These are phyloP conservation scores for Aspergillus proliferans DNA, from an alignment of 2,329 filamentous ascomycete genomes.

Conservation along the genomic window DNA sequence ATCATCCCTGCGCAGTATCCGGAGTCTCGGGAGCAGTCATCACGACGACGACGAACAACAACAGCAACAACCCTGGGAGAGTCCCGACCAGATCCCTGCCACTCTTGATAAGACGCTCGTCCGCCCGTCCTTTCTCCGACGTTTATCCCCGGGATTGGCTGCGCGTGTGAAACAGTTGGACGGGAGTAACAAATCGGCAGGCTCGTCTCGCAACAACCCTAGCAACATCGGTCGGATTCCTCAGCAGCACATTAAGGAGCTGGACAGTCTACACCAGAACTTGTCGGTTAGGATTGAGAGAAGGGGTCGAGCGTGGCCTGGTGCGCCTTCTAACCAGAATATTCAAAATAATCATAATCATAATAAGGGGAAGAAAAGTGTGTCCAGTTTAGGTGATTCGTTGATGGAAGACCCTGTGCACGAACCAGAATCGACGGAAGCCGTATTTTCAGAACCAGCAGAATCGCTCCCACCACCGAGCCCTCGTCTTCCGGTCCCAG, in stretches of 20 bases:
- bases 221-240: slow-evolving; percentile 35
- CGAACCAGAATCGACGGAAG: slow-evolving; percentile 1
- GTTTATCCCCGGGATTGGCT: slow-evolving; percentile 37
- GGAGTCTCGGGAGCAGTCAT: slow-evolving; percentile 28
- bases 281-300: slow-evolving; percentile 34
- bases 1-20: slow-evolving; percentile 30
- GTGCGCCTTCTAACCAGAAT: slow-evolving; percentile 5
- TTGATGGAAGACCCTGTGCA: slow-evolving; percentile 5
- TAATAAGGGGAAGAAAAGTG: slow-evolving; percentile 11
- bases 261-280: slow-evolving; percentile 34
- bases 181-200: slow-evolving; percentile 24
- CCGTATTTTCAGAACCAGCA: neutral
- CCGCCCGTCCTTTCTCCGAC: slow-evolving; percentile 34
- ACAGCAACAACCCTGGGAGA: slow-evolving; percentile 5
- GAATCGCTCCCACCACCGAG: neutral
- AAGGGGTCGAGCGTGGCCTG: slow-evolving; percentile 31
- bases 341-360: slow-evolving; percentile 14
- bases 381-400: slow-evolving; percentile 17
- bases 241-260: slow-evolving; percentile 34
- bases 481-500: neutral
- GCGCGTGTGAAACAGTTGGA: slow-evolving; percentile 39
- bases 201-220: slow-evolving; percentile 14
- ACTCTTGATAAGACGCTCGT: slow-evolving; percentile 21
- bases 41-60: slow-evolving; percentile 21
- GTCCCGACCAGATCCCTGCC: slow-evolving; percentile 10